Percentiles rank a stretch among this genome's conserved stretches.
Evolutionary conservation across 768 basidiomycete species (phyloP).

Genomic region (Russula brevipes): DNA sequence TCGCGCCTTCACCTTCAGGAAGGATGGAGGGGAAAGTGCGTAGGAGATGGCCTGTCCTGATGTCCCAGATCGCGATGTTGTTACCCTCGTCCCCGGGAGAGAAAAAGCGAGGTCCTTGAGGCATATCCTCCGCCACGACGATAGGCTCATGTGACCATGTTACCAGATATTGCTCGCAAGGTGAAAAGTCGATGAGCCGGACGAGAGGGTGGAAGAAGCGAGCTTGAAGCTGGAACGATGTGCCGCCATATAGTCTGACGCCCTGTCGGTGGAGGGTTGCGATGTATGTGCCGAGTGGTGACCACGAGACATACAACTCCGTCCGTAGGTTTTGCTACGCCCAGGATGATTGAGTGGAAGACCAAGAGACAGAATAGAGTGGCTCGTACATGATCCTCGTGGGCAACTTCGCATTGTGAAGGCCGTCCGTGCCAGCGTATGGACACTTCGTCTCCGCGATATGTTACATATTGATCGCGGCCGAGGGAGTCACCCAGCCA

Average conservation of each 20-base stretch:
- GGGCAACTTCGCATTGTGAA: constrained; percentile 75
- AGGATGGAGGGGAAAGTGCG: constrained; percentile 79
- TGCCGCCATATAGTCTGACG: constrained; percentile 92
- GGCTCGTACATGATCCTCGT: constrained; percentile 61
- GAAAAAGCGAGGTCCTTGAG: constrained; percentile 80
- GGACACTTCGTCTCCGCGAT: constrained; percentile 85
- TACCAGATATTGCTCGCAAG: constrained; percentile 92
- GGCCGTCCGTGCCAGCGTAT: constrained; percentile 92
- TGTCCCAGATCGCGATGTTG: constrained; percentile 97
- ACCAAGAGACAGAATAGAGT: neutral
- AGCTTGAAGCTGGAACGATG: constrained; percentile 82
- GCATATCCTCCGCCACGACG: constrained; percentile 71
- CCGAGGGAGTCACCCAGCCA: constrained; percentile 93
- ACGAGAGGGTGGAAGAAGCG: constrained; percentile 94
- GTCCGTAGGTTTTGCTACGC: constrained; percentile 62
- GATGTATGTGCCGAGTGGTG: constrained; percentile 90
- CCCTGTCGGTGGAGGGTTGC: constrained; percentile 93
- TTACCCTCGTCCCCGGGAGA: constrained; percentile 95
- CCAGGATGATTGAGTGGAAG: constrained; percentile 35
- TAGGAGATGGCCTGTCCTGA: constrained; percentile 86
- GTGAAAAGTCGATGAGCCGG: constrained; percentile 95
- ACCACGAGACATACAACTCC: constrained; percentile 96
- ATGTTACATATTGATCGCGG: constrained; percentile 93
- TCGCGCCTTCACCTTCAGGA: constrained; percentile 54
- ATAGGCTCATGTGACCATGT: constrained; percentile 98